Evolutionary conservation across 352 stramenopile genomes (phyloP).

Genomic region (Globisporangium barbulae): DNA sequence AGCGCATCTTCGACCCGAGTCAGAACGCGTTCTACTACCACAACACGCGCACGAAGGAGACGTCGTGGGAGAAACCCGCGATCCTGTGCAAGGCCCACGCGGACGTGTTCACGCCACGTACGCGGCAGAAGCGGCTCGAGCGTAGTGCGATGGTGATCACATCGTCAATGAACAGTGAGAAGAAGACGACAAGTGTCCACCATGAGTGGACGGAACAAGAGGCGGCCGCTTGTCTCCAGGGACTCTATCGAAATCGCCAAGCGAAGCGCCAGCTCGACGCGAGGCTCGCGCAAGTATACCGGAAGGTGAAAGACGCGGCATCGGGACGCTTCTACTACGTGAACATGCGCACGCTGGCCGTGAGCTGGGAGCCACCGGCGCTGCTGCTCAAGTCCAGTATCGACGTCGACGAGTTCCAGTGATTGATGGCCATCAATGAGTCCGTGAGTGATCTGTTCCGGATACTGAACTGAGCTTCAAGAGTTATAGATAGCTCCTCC

Average conservation of each 20-base stretch:
- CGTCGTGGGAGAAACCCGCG: slow-evolving; percentile 63
- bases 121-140: slow-evolving; percentile 37
- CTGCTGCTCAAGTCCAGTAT: slow-evolving; percentile 24
- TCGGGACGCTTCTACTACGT: slow-evolving; percentile 69
- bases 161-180: background rate
- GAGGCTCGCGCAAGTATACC: slow-evolving; percentile 45
- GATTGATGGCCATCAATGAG: background rate
- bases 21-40: slow-evolving; percentile 67
- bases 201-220: slow-evolving; percentile 44
- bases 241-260: slow-evolving; percentile 48
- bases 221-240: slow-evolving; percentile 47
- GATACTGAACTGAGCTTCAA: background rate
- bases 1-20: slow-evolving; percentile 62
- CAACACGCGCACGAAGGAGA: slow-evolving; percentile 71
- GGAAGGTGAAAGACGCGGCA: slow-evolving; percentile 45
- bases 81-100: slow-evolving; percentile 35
- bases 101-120: slow-evolving; percentile 53
- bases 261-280: slow-evolving; percentile 38
- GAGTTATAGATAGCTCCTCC: background rate
- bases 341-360: slow-evolving; percentile 55
- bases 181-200: background rate
- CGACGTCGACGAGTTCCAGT: slow-evolving; percentile 28
- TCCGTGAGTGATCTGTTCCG: background rate
- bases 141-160: slow-evolving; percentile 15
- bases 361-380: slow-evolving; percentile 59